These are phyloP conservation scores for Dichotomopilus funicola DNA, from an alignment of 2,329 filamentous ascomycete genomes.

Conservation along the genomic window DNA sequence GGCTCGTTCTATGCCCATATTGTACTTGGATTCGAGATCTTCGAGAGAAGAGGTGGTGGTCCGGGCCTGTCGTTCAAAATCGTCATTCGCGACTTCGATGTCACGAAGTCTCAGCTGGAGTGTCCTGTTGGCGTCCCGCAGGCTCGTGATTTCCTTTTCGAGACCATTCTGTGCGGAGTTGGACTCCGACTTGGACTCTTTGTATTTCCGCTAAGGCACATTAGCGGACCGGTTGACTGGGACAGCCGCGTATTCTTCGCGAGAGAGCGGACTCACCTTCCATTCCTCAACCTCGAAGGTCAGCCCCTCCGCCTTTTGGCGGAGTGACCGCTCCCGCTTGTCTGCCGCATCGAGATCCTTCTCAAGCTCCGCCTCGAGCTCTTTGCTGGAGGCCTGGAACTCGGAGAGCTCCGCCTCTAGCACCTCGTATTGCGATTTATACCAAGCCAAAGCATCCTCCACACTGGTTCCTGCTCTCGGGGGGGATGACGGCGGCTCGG, in stretches of 20 bases:
- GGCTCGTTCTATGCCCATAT: conserved; percentile 81
- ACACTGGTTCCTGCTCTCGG: conserved; percentile 47
- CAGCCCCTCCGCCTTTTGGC: conserved; percentile 79
- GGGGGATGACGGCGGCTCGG: conserved; percentile 57
- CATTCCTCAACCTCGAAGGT: conserved; percentile 93
- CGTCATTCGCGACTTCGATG: conserved; percentile 96
- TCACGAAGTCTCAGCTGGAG: conserved; percentile 81
- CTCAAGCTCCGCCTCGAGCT: conserved; percentile 89
- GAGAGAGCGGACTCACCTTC: conserved; percentile 53
- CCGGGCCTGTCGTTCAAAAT: conserved; percentile 92
- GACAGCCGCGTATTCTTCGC: background rate
- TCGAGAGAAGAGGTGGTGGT: conserved; percentile 94
- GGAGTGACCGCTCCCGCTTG: conserved; percentile 78
- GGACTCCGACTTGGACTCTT: conserved; percentile 84
- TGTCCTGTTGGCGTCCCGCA: conserved; percentile 77
- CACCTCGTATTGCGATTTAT: conserved; percentile 92
- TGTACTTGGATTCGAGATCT: conserved; percentile 95
- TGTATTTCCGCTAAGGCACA: conserved; percentile 74
- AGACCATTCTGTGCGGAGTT: conserved; percentile 76
- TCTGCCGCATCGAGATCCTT: conserved; percentile 94
- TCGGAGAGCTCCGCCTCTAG: conserved; percentile 87
- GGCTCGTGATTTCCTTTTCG: conserved; percentile 90
- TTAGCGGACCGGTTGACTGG: conserved; percentile 10
- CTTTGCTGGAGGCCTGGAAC: conserved; percentile 88
- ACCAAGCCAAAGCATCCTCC: conserved; percentile 82